phyloP scores from a whole-genome alignment of 2,329 filamentous ascomycete species.

The Phyllosticta paracitricarpa region DNA sequence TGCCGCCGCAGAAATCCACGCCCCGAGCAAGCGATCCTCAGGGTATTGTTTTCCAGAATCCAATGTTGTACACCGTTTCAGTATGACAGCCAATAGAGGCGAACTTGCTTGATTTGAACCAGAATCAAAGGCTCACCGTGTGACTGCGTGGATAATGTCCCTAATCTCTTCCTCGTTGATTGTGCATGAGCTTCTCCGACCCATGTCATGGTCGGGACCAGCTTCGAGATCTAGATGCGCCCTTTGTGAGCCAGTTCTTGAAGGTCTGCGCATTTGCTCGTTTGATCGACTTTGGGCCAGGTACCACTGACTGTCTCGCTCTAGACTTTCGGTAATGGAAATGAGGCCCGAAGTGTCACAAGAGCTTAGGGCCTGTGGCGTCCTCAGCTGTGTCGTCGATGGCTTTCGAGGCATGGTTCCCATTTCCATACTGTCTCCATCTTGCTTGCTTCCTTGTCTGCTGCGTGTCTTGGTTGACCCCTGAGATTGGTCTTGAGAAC shows the following conservation, averaged over 20 bases:
- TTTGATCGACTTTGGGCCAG: background rate
- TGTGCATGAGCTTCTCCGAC: background rate
- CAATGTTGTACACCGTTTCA: background rate
- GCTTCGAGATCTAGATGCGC: background rate
- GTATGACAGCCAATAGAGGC: background rate
- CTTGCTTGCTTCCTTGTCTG: background rate
- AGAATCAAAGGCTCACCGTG: background rate
- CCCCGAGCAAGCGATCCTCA: background rate
- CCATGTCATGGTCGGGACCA: background rate
- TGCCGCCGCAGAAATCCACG: background rate
- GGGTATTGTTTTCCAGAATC: background rate
- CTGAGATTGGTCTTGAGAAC: background rate
- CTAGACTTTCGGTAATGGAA: background rate
- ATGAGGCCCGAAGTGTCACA: background rate
- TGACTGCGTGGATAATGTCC: background rate
- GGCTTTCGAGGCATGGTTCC: background rate
- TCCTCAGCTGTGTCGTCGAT: background rate
- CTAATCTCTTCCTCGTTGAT: background rate
- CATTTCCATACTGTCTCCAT: background rate
- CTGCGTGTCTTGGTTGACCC: background rate
- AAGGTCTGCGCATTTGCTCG: background rate
- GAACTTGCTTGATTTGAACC: background rate
- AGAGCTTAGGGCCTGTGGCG: background rate
- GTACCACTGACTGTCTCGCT: background rate
- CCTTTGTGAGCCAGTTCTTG: background rate